phyloP scores from a whole-genome alignment of 768 basidiomycete species.

The Rhodotorula kratochvilovae region DNA sequence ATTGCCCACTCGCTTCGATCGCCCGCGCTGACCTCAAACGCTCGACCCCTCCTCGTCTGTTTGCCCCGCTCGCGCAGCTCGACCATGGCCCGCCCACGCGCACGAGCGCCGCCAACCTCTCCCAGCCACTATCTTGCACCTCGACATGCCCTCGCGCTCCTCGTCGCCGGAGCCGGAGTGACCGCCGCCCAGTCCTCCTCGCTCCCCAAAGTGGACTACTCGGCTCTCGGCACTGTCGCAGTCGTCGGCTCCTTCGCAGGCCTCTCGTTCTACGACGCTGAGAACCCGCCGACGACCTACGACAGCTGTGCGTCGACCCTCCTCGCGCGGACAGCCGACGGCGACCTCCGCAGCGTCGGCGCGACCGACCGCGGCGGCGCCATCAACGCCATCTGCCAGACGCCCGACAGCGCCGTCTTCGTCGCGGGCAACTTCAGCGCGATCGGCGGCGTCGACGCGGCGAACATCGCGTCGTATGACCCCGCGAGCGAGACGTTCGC shows the following conservation, averaged over 20 bases:
- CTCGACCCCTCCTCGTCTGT: background rate
- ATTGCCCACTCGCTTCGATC: too few relatives aligned
- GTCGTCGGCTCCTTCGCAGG: slow-evolving; percentile 84
- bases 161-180: background rate
- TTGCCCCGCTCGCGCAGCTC: background rate
- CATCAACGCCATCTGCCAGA: slow-evolving; percentile 65
- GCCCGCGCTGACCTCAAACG: background rate
- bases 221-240: slow-evolving; percentile 85
- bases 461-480: slow-evolving; percentile 68
- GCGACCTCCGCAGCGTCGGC: slow-evolving; percentile 64
- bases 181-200: slow-evolving; percentile 6
- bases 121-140: background rate
- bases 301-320: slow-evolving; percentile 57
- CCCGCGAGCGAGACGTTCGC: slow-evolving; percentile 59
- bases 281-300: slow-evolving; percentile 56
- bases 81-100: slow-evolving; percentile 19
- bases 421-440: slow-evolving; percentile 79
- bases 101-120: background rate
- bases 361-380: slow-evolving; percentile 74
- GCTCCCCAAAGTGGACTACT: slow-evolving; percentile 55
- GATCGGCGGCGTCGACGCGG: slow-evolving; percentile 58
- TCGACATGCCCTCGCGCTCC: background rate
- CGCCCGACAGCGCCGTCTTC: slow-evolving; percentile 48
- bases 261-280: slow-evolving; percentile 68
- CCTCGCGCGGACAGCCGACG: slow-evolving; percentile 52